Evolutionary conservation across 345 rosid species (phyloP), one percentile per base, ranked within the genome.

Genomic region (Eucalyptus shirleyi): DNA sequence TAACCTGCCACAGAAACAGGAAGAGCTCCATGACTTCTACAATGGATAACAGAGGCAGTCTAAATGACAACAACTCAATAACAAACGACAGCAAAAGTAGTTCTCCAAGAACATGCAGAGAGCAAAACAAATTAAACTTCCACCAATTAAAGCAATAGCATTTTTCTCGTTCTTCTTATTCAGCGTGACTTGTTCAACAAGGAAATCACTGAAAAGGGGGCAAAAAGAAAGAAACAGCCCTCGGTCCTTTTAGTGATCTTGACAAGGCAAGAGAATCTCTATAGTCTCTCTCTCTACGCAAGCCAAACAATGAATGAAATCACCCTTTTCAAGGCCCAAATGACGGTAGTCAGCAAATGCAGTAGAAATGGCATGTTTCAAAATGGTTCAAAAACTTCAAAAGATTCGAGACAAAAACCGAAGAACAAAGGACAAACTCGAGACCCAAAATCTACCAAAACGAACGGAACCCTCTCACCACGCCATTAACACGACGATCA

Each of bases 1-100:
- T 93, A 96, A 93, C 97, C 98, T 96, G 93, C 47, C 83, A 77
- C 15, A 44, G 28, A 77, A 77, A 77, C 83, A 77, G 47, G 47
- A 77, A 77, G 83, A 77, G 83, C 83, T 77, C 83, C 8, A 11
- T 77, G 83, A 77, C 47, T 77, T 21, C 83, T 19, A 21, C 83
- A 37, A 6, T 77, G 83, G 83, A 77, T 0, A 77, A 19, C 47
- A 37, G 83, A 77, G 83, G 83, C 83, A 77, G 28, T 77, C 28
- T 19, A 15, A 19, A 72, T 72, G 47, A 77, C 83, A 19, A 11
- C 83, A 37, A 37, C 28, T 37, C 28, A 77, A 77, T 19, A 77
- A 77, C 28, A 77, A 69, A 77, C 16, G 42, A 77, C 83, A 77
- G 83, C 83, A 37, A 37, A 8, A 19, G 83, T 72, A 9, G 44